Conservation (phyloP, 495 filamentous ascomycete species). For the Thozetella sp. region DNA sequence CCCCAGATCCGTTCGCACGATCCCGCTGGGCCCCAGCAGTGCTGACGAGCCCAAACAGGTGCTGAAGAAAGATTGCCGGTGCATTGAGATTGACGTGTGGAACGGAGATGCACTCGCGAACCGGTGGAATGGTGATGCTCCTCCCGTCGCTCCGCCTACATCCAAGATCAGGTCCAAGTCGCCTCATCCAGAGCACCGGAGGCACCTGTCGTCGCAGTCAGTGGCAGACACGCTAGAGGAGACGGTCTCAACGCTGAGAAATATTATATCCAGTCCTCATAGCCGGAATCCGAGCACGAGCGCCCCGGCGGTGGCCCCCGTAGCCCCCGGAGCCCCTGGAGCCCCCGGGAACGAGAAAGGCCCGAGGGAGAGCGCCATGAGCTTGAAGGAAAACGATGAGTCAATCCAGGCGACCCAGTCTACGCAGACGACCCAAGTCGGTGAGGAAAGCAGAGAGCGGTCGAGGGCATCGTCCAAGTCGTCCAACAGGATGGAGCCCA, state of each 20-base stretch:
- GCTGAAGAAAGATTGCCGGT: constrained; percentile 78
- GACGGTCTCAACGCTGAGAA: constrained; percentile 20
- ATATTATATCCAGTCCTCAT: constrained; percentile 21
- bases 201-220: constrained; percentile 39
- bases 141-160: constrained; percentile 27
- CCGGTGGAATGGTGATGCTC: neutral
- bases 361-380: constrained; percentile 18
- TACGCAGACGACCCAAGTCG: neutral
- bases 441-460: constrained; percentile 12
- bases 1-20: too few relatives aligned
- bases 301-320: constrained; percentile 7
- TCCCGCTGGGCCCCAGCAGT: neutral
- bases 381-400: constrained; percentile 24
- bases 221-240: constrained; percentile 32
- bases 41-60: constrained; percentile 26
- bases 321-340: constrained; percentile 9
- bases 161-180: constrained; percentile 25
- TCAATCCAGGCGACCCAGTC: neutral
- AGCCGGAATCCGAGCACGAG: constrained; percentile 37
- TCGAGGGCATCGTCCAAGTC: constrained; percentile 26
- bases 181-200: constrained; percentile 25
- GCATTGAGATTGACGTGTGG: constrained; percentile 97
- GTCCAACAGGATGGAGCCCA: constrained; percentile 47
- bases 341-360: constrained; percentile 4
- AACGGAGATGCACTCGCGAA: constrained; percentile 52